Evolutionary conservation across 2,329 filamentous ascomycete genomes (phyloP).

Genomic region (Fusarium hostae): DNA sequence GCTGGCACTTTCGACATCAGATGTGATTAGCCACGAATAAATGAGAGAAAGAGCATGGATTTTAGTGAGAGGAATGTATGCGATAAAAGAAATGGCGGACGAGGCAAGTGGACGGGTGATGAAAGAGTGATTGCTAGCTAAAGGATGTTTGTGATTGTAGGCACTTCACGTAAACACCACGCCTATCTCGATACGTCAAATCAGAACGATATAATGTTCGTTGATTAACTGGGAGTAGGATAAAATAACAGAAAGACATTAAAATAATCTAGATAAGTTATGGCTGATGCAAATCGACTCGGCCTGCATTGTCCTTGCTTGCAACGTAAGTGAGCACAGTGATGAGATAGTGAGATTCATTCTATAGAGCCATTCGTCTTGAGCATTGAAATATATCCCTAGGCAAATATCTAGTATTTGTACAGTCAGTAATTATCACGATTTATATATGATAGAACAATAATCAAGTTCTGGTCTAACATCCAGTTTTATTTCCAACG

Average conservation of each 20-base stretch:
- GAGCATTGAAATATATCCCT: no score
- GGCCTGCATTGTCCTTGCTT: not conserved
- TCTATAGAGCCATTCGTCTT: not conserved
- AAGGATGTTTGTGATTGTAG: not conserved
- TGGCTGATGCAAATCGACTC: no score
- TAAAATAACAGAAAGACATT: fast-evolving
- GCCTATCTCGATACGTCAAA: not conserved
- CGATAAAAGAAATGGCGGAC: not conserved
- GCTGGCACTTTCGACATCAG: not conserved
- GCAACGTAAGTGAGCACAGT: not conserved
- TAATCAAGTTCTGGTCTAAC: not conserved
- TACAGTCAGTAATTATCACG: fast-evolving
- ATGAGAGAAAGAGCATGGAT: not conserved
- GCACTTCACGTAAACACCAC: not conserved
- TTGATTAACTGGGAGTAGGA: fast-evolving
- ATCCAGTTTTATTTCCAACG: not conserved
- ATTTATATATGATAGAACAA: not conserved
- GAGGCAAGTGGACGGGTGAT: not conserved
- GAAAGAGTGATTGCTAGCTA: not conserved
- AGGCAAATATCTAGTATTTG: fast-evolving
- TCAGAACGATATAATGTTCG: not conserved
- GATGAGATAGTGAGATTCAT: not conserved
- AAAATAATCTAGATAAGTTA: fast-evolving
- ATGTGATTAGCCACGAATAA: not conserved
- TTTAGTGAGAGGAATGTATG: fast-evolving